Evolutionary conservation across 148 eudicot genomes (phyloP).

Genomic region (Chenopodium berlandieri): DNA sequence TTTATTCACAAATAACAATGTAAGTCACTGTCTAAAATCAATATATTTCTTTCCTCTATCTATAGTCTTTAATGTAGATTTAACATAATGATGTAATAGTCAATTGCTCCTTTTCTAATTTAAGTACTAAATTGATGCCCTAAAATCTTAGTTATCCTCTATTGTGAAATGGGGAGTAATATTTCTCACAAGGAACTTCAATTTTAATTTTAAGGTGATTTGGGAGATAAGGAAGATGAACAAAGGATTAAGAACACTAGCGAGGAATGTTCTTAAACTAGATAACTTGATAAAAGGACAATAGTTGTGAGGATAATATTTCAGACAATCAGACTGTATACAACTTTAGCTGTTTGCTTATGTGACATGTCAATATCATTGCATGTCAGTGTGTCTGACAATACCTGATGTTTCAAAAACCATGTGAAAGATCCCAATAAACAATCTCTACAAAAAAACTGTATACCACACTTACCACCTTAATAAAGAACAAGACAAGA

Average conservation of each 20-base stretch:
- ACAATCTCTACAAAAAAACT: background rate
- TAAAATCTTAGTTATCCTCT: background rate
- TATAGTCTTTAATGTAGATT: background rate
- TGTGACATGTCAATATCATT: too few species aligned
- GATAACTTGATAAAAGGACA: background rate
- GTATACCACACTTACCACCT: background rate
- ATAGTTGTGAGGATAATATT: background rate
- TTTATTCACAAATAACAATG: background rate
- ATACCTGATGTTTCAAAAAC: background rate
- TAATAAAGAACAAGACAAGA: background rate
- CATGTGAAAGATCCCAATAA: background rate
- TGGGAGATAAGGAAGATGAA: background rate
- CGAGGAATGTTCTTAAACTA: background rate
- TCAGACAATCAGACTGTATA: background rate
- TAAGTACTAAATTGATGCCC: background rate
- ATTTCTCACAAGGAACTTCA: background rate
- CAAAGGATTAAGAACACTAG: too few species aligned
- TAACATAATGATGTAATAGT: background rate
- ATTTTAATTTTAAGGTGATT: background rate
- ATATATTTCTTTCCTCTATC: background rate
- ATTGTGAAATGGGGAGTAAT: background rate
- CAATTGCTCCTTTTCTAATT: background rate
- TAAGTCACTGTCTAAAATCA: background rate
- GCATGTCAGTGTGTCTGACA: background rate
- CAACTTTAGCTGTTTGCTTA: background rate